Evolutionary conservation across 2,329 filamentous ascomycete genomes (phyloP).

Genomic region (Curvularia hawaiiensis): DNA sequence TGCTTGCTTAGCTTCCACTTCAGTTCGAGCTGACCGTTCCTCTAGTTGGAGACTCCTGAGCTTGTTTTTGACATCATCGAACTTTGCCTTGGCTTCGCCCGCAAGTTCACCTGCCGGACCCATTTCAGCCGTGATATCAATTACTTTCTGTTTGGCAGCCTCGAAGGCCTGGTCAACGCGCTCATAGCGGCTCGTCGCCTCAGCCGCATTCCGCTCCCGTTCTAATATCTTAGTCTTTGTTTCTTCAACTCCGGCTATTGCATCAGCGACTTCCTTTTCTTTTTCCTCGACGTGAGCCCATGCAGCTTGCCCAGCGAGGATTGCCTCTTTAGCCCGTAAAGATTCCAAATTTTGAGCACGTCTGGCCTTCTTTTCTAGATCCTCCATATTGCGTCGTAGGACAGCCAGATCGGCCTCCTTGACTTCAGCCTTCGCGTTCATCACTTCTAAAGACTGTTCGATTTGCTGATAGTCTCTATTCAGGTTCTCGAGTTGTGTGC

Average conservation of each 20-base stretch:
- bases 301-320: constrained; percentile 70
- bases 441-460: constrained; percentile 76
- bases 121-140: constrained; percentile 44
- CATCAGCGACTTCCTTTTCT: constrained; percentile 57
- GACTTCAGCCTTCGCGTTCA: constrained; percentile 65
- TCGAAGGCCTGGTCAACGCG: constrained; percentile 50
- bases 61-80: constrained; percentile 59
- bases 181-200: constrained; percentile 51
- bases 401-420: constrained; percentile 67
- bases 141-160: constrained; percentile 43
- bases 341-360: constrained; percentile 69
- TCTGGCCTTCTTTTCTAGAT: constrained; percentile 68
- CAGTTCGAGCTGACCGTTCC: constrained; percentile 67
- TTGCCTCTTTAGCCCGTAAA: constrained; percentile 65
- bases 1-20: constrained; percentile 59
- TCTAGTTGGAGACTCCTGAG: constrained; percentile 60
- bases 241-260: constrained; percentile 34
- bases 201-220: constrained; percentile 52
- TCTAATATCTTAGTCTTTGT: constrained; percentile 57
- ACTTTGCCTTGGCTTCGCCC: constrained; percentile 57
- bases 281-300: constrained; percentile 86
- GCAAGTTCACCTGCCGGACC: constrained; percentile 55
- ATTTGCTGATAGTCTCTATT: constrained; percentile 90
- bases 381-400: constrained; percentile 63
- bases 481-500: constrained; percentile 89